A percentile compares a stretch with the other conserved stretches of the same genome.
phyloP scores from a whole-genome alignment of 1,284 basidiomycete genomes.

The Cryptococcus maquisensis region DNA sequence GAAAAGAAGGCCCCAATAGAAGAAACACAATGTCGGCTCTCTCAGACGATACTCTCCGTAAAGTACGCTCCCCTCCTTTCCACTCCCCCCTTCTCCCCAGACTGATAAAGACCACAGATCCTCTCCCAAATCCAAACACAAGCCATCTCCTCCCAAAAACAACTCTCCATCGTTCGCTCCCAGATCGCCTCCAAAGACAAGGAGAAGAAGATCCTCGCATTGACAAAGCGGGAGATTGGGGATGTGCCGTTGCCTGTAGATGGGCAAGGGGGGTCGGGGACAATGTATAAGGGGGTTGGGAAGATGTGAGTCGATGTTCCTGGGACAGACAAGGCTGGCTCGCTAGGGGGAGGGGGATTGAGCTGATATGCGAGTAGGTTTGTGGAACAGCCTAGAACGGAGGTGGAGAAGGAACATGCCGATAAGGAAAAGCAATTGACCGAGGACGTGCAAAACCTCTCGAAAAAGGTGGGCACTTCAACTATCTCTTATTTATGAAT shows the following conservation, averaged over 20 bases:
- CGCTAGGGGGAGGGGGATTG: neutral
- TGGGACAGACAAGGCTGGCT: neutral
- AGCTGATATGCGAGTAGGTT: constrained; percentile 58
- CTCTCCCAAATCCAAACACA: constrained; percentile 83
- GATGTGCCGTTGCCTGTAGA: constrained; percentile 26
- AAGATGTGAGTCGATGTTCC: constrained; percentile 65
- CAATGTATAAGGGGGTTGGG: constrained; percentile 82
- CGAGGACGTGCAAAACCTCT: constrained; percentile 71
- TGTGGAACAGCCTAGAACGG: constrained; percentile 72
- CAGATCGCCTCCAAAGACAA: constrained; percentile 74
- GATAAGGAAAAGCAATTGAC: constrained; percentile 70
- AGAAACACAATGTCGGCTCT: constrained; percentile 60
- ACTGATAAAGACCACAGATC: constrained; percentile 60
- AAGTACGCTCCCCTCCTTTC: constrained; percentile 53
- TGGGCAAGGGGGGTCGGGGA: constrained; percentile 55
- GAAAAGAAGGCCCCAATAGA: neutral
- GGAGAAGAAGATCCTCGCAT: constrained; percentile 77
- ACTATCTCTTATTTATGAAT: neutral
- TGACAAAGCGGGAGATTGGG: constrained; percentile 59
- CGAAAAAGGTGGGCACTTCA: constrained; percentile 53
- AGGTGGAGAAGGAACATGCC: constrained; percentile 71
- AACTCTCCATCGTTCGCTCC: constrained; percentile 65
- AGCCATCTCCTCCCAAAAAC: constrained; percentile 72
- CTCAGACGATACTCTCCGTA: constrained; percentile 79
- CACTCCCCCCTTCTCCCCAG: neutral